Base-by-base conservation (phyloP, 495 filamentous ascomycete genomes). In the Aspergillus sparsus region DNA sequence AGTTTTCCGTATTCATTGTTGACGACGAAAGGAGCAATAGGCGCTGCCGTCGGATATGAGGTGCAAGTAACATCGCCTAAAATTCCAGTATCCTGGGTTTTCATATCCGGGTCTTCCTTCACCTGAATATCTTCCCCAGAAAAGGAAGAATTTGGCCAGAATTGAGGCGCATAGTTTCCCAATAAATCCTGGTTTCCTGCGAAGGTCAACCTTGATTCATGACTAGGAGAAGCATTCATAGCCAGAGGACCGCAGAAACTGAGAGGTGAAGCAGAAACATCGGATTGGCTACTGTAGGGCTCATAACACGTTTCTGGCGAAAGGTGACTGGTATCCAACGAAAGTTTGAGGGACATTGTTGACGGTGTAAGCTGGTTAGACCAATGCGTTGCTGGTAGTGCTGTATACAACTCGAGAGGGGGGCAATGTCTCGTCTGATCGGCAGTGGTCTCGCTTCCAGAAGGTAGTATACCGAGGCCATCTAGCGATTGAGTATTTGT, bases 391-490 rank as follows among this genome's bases (percentile, higher is more conserved):
- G 63, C n/a, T 21, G 63, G 44, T 37, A 61, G 42, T 37, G 49
- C 53, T 18, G 45, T 59, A 51, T 44, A 70, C 55, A 13, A 57
- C 39, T 50, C 58, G 32, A 35, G 50, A 37, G 33, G 45, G 15
- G 50, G 63, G 41, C 54, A 68, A 3, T 49, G 49, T 46, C 53
- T 58, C 45, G 64, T 10, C 41, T 71, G 59, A 12, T 56, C 50
- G 13, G 60, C 54, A 2, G 49, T 13, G 18, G 51, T 31, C 15
- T 71, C 69, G 31, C 69, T 64, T 1, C 64, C 68, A 53, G 67
- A 69, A 42, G 63, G 55, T n/a, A 66, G 65, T 15, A 77, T 75
- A 0, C 74, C 77, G n/a, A 78, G 45, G 9, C 74, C 73, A 13
- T 65, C 42, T 10, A 58, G 9, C 11, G 61, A 41, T 37, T 59